Evolutionary conservation across 2,329 filamentous ascomycete species (phyloP), one percentile per base, ranked within the genome.

Genomic region (Claviceps capensis): DNA sequence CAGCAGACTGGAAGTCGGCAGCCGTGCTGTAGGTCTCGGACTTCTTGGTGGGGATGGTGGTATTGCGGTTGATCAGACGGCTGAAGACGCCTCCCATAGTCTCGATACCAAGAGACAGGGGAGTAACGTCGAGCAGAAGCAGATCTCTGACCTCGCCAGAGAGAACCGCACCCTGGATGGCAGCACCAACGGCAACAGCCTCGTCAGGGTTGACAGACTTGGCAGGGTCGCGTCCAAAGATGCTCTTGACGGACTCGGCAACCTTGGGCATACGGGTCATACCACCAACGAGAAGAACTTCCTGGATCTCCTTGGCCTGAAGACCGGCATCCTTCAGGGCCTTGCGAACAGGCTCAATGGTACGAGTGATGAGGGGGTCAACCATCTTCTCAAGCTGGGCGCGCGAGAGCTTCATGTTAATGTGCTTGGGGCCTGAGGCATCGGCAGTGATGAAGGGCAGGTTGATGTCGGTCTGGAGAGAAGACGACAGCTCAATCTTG

Each of bases 221-320:
- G 72, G 90, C 88, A 58, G 91, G 89, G 53, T 96, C 91, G 68
- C 90, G 90, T 60, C 90, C 90, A 71, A 97, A 97, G 69, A 96
- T 90, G 76, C 76, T 82, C 85, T 95, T 95, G 70, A 96, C 90
- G 45, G 89, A 93, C 76, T 96, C 89, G 57, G 82, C 79, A 60
- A 97, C 91, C 85, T 96, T 96, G 69, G 91, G 91, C 90, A 97
- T 97, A 77, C 91, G 91, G 63, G 91, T 96, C 90, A 96, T 96
- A 74, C 91, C 91, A 83, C 91, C 91, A 52, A 97, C 91, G 44
- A 97, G 85, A 69, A 97, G 95, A 62, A 97, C 88, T 69, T 97
- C 91, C 74, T 96, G 88, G 68, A 97, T 94, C 56, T 96, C 90
- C 76, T 89, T 94, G 62, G 90, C 82, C 70, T 87, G 77, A 47